phyloP scores from a whole-genome alignment of 345 rosid genomes.

The Kandelia obovata region DNA sequence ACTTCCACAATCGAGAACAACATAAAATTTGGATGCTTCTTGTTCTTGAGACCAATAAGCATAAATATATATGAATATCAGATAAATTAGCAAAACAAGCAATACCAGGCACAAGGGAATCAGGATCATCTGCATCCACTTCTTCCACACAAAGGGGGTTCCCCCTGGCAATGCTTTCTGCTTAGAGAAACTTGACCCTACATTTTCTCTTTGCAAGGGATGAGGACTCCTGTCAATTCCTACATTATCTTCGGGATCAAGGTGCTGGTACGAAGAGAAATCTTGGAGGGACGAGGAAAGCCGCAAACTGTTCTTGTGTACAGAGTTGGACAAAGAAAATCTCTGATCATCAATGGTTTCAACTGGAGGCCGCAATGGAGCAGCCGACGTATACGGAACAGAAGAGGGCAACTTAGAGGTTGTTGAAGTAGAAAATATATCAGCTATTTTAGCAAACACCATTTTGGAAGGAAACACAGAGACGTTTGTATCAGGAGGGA shows the following conservation, averaged over 20 bases:
- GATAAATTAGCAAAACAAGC: slow-evolving; percentile 52
- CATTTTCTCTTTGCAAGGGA: slow-evolving; percentile 49
- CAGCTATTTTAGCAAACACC: slow-evolving; percentile 62
- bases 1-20: slow-evolving; percentile 98
- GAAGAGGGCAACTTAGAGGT: slow-evolving; percentile 41
- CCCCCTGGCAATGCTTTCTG: slow-evolving; percentile 58
- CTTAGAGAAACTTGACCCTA: slow-evolving; percentile 68
- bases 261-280: slow-evolving; percentile 51
- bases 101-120: slow-evolving; percentile 52
- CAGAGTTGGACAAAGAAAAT: slow-evolving; percentile 37
- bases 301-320: slow-evolving; percentile 52
- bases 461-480: slow-evolving; percentile 21
- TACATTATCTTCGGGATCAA: slow-evolving; percentile 57
- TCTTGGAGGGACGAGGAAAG: slow-evolving; percentile 90
- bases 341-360: slow-evolving; percentile 36
- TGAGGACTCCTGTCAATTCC: slow-evolving; percentile 42
- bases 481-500: too few species aligned
- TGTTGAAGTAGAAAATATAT: slow-evolving; percentile 38
- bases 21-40: slow-evolving; percentile 71
- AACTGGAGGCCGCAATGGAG: slow-evolving; percentile 41
- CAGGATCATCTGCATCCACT: slow-evolving; percentile 54
- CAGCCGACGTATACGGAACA: slow-evolving; percentile 41
- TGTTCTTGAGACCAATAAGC: slow-evolving; percentile 72
- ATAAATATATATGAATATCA: slow-evolving; percentile 51
- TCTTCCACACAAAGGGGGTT: slow-evolving; percentile 43